Percentiles rank a stretch among this genome's conserved stretches.
Conservation (phyloP, 1,139 yeast genomes). For the Hyphopichia wangnamkhiaoensis region DNA sequence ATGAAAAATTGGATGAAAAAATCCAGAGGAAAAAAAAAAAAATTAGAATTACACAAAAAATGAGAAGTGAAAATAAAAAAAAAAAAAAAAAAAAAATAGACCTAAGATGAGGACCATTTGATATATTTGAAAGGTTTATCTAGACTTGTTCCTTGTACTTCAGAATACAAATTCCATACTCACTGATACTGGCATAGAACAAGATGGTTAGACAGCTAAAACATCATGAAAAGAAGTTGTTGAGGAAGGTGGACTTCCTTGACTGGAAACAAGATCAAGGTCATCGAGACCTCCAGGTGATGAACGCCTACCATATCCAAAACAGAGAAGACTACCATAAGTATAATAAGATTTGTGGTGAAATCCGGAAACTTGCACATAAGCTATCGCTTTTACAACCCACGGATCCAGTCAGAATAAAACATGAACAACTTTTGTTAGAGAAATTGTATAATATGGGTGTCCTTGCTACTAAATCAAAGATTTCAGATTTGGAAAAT, state of each 20-base stretch:
- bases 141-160: too few relatives aligned
- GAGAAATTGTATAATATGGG: constrained; percentile 92
- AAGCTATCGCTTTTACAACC: constrained; percentile 82
- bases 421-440: constrained; percentile 82
- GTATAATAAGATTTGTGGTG: constrained; percentile 90
- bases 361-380: constrained; percentile 81
- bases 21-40: background rate
- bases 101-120: background rate
- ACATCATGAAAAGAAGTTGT: constrained; percentile 91
- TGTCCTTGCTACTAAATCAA: constrained; percentile 76
- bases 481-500: constrained; percentile 90
- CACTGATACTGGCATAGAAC: background rate
- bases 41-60: too few relatives aligned
- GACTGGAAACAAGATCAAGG: constrained; percentile 98
- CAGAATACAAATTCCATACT: background rate
- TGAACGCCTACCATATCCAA: constrained; percentile 91
- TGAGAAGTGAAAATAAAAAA: background rate
- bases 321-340: constrained; percentile 95
- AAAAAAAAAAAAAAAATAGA: constrained; percentile 3
- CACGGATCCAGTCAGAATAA: constrained; percentile 78
- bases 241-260: constrained; percentile 93
- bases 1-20: background rate
- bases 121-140: background rate
- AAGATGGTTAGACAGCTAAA: constrained; percentile 88
- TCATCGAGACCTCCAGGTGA: constrained; percentile 92